Base-by-base conservation (phyloP, 148 eudicot genomes). In the Rhododendron molle region DNA sequence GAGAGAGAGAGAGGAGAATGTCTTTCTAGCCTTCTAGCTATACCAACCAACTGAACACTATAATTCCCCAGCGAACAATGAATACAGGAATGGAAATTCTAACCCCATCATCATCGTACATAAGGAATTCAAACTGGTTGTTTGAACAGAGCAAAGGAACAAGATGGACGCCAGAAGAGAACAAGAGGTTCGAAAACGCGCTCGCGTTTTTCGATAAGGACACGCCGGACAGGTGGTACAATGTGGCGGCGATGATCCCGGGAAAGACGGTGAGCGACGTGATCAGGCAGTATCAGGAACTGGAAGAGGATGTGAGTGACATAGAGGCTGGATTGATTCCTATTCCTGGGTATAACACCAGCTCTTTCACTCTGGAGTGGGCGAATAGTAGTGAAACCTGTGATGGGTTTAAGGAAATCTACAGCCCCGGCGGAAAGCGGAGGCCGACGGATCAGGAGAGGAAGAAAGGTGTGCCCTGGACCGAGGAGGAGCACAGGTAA, bases 381-480 rank as follows among this genome's bases (percentile, higher is more conserved):
- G 87, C 86, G 32, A 85, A 81, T 23, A 54, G 47, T 26, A 46
- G 14, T 62, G 84, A 83, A 26, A 87, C 85, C 71, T 85, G 34
- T n/a, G 87, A 88, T 43, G 92, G 89, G 16, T 81, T 87, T 38
- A 90, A 82, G 62, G 90, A 88, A 21, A 47, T 91, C 21, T 90
- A 89, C 65, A 46, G 86, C 26, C 86, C 86, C 1, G 80, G 86
- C 11, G 90, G 89, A 40, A 90, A 89, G 85, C 30, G 89, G 18
- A 49, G 91, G 80, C 84, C 87, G 81, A 56, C 81, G 62, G 92
- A 92, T 49, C 94, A 90, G 30, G 94, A 91, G 76, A 90, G 91
- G 90, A 91, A 88, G 74, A 92, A 91, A 56, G 94, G 93, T 12
- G 91, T 92, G 40, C 91, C 93, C 21, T 93, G 94, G 93, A 90